Base-by-base conservation (phyloP, 768 basidiomycete genomes). In the Lactarius deliciosus region DNA sequence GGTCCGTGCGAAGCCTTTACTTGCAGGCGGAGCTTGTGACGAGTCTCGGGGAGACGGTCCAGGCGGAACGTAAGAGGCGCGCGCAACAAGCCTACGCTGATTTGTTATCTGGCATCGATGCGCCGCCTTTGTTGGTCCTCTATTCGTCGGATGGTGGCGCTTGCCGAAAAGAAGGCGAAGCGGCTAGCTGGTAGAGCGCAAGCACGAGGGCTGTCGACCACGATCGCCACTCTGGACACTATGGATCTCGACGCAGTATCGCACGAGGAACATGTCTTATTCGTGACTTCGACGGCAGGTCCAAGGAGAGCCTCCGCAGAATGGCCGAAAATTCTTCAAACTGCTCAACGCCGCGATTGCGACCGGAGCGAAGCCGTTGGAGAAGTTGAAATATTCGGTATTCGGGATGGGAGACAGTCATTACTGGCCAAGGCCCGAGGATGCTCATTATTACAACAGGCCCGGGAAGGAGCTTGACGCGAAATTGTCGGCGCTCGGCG, bases 361-460 rank as follows among this genome's bases (percentile, higher is more conserved):
- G 11, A 80, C 80, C n/a, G 85, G 85, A 22, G 88, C 89, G 60
- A 81, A 78, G 63, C 79, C 83, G 6, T 80, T 94, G 53, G 68
- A 79, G 61, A 88, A 87, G 68, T 79, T 94, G 66, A 88, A 85
- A 73, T 92, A 85, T 76, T 78, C 89, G 61, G 94, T 98, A 54
- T 97, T 98, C 71, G 96, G 82, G 57, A 90, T 99, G 87, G 97
- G 97, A 68, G 97, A 99, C 77, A 96, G 91, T 75, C 96, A 97
- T 78, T 99, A 99, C 80, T 99, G 97, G 97, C 97, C 97, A 10
- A 86, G 97, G 50, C 84, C 91, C 20, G 95, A 98, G 76, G 97
- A 98, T 73, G 89, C 89, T n/a, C 91, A 94, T 72, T 98, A 96
- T 77, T 99, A 98, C 82, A 99, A 98, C 83, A 97, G 94, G 77